Percentiles rank a stretch among this genome's conserved stretches.
Evolutionary conservation across 73 alveolate genomes (phyloP).

Genomic region (Paramecium tetraurelia): DNA sequence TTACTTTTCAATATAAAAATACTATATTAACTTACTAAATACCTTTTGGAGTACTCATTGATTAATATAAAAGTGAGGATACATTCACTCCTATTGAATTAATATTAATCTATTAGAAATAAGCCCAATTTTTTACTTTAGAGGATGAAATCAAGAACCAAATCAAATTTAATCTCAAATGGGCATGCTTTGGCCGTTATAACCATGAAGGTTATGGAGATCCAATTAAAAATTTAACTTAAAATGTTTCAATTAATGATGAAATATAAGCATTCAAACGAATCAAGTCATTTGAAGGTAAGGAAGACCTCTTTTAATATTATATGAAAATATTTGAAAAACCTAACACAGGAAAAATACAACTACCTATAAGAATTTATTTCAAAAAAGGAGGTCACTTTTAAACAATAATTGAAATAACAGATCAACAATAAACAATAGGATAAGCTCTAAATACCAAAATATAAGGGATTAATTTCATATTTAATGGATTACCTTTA

Average conservation of each 20-base stretch:
- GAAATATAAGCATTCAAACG: not conserved
- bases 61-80: not conserved
- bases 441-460: not conserved
- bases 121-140: not conserved
- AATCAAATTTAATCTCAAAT: not conserved
- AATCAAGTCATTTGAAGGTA: not conserved
- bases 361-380: not conserved
- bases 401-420: not conserved
- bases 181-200: not conserved
- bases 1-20: not conserved
- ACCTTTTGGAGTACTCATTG: conserved; percentile 32
- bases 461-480: not conserved
- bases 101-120: not conserved
- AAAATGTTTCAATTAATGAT: not conserved
- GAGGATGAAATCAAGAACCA: not conserved
- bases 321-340: not conserved
- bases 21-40: not conserved
- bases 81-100: not conserved
- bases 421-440: not conserved
- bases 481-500: not conserved
- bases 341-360: not conserved
- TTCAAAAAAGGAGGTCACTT: not conserved
- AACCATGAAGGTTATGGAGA: conserved; percentile 2
- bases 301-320: not conserved
- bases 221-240: not conserved